phyloP scores from a whole-genome alignment of 2,329 filamentous ascomycete genomes.

The Pseudogymnoascus sp. region DNA sequence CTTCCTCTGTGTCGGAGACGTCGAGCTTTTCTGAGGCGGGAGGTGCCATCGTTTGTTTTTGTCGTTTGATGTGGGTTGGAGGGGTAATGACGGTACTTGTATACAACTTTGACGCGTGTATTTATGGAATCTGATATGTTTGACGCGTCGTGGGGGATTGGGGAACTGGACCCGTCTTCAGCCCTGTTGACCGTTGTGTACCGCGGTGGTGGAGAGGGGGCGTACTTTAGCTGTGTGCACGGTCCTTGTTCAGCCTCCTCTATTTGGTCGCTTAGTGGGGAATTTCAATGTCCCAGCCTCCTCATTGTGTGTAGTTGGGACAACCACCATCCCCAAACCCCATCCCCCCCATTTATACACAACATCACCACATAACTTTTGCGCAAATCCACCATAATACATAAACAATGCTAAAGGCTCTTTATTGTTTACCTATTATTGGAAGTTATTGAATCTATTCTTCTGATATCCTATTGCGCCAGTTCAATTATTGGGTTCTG shows the following conservation, averaged over 20 bases:
- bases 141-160: not conserved
- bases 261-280: not conserved
- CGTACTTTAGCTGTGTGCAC: not conserved
- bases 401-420: not conserved
- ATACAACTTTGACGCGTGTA: not conserved
- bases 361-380: not conserved
- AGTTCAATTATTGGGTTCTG: not conserved
- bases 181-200: not conserved
- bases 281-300: not conserved
- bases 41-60: not conserved
- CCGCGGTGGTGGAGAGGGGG: not conserved
- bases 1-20: conserved; percentile 44
- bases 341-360: not conserved
- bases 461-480: not conserved
- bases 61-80: not conserved
- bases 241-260: not conserved
- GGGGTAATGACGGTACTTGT: not conserved
- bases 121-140: not conserved
- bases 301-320: not conserved
- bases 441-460: not conserved
- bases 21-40: conserved; percentile 37
- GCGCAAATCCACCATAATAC: not conserved
- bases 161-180: not conserved
- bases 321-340: not conserved
- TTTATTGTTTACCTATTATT: not conserved